A percentile compares a stretch with the other conserved stretches of the same genome.
phyloP scores from a whole-genome alignment of 768 basidiomycete genomes.

The Hydnomerulius pinastri region DNA sequence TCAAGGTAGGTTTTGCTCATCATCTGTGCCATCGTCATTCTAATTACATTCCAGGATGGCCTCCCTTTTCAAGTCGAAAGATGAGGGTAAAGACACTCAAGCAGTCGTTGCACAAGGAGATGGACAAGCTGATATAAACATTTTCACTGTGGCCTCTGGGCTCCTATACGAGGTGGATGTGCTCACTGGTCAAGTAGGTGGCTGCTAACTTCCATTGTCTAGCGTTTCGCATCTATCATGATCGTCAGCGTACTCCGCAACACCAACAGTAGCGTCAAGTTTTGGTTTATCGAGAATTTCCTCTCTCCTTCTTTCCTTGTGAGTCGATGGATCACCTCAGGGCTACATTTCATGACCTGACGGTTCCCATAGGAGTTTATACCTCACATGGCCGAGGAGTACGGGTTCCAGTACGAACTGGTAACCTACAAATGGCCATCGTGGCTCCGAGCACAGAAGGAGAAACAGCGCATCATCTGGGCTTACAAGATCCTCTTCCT shows the following conservation, averaged over 20 bases:
- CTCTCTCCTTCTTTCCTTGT: slow-evolving; percentile 95
- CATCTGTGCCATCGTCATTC: too few relatives aligned
- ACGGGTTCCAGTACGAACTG: slow-evolving; percentile 94
- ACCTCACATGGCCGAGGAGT: slow-evolving; percentile 87
- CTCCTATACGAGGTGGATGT: slow-evolving; percentile 84
- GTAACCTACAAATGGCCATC: slow-evolving; percentile 99
- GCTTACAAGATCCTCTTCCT: slow-evolving; percentile 99
- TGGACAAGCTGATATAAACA: slow-evolving; percentile 90
- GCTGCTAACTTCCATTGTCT: slow-evolving; percentile 3
- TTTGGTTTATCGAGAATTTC: slow-evolving; percentile 99
- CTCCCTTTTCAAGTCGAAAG: slow-evolving; percentile 42
- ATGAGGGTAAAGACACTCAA: slow-evolving; percentile 18
- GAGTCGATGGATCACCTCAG: slow-evolving; percentile 26
- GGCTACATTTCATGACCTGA: background rate
- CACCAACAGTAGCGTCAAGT: slow-evolving; percentile 94
- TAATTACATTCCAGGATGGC: slow-evolving; percentile 38
- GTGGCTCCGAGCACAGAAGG: slow-evolving; percentile 95
- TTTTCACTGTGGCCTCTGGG: slow-evolving; percentile 98
- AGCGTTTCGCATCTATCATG: slow-evolving; percentile 99
- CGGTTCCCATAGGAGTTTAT: slow-evolving; percentile 74
- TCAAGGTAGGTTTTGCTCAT: slow-evolving; percentile 46
- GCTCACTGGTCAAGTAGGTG: slow-evolving; percentile 3
- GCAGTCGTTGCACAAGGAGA: slow-evolving; percentile 27
- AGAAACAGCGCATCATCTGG: slow-evolving; percentile 99
- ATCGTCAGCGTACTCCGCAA: slow-evolving; percentile 93